phyloP scores from a whole-genome alignment of 2,329 filamentous ascomycete species.

The Curvularia verruculosa region DNA sequence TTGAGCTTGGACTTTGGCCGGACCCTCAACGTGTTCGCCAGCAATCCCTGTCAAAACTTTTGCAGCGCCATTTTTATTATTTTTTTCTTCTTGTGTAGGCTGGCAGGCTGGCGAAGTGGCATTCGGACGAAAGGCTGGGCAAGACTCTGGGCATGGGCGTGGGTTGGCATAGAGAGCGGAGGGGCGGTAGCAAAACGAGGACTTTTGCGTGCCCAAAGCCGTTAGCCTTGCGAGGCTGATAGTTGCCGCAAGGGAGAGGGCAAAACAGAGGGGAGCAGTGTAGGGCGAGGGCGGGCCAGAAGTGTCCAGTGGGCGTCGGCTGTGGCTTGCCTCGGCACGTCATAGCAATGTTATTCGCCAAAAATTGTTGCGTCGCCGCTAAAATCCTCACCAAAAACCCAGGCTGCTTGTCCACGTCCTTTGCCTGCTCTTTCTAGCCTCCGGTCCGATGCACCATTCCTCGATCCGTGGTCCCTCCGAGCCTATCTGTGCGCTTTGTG shows the following conservation, averaged over 20 bases:
- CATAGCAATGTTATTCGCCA: slow-evolving; percentile 25
- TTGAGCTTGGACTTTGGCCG: background rate
- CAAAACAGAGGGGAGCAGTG: background rate
- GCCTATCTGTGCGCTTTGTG: slow-evolving; percentile 15
- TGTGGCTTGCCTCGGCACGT: slow-evolving; percentile 30
- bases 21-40: slow-evolving; percentile 12
- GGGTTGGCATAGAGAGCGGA: background rate
- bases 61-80: no score
- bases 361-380: slow-evolving; percentile 18
- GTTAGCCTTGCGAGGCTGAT: slow-evolving; percentile 27
- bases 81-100: background rate
- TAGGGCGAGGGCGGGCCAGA: background rate
- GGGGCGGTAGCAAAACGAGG: background rate
- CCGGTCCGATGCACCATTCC: slow-evolving; percentile 26
- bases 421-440: slow-evolving; percentile 33
- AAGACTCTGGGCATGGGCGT: background rate
- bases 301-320: slow-evolving; percentile 17
- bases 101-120: background rate
- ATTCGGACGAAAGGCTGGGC: background rate
- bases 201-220: background rate
- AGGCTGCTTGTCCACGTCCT: slow-evolving; percentile 18
- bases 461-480: slow-evolving; percentile 25
- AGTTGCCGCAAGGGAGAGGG: background rate
- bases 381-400: slow-evolving; percentile 23
- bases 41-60: slow-evolving; percentile 10